phyloP scores from a whole-genome alignment of 2,329 filamentous ascomycete genomes.

The Leptographium radiaticola region DNA sequence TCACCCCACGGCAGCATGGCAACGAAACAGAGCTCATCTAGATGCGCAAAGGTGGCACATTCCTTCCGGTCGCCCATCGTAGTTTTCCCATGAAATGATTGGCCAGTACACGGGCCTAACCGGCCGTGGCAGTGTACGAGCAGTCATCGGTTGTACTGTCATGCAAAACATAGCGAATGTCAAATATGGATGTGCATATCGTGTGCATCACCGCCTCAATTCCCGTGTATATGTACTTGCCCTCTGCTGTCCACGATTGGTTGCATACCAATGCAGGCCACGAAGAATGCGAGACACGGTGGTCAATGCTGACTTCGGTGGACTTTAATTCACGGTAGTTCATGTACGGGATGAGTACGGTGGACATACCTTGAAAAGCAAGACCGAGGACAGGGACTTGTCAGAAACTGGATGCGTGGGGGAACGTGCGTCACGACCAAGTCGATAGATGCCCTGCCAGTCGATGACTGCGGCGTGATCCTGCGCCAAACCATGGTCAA shows the following conservation, averaged over 20 bases:
- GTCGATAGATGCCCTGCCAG: no score
- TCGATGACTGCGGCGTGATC: neutral
- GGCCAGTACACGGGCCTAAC: neutral
- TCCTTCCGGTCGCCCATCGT: conserved; percentile 22
- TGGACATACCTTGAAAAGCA: no score
- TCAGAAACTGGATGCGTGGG: no score
- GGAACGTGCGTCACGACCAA: no score
- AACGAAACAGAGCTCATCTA: conserved; percentile 22
- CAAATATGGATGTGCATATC: conserved; percentile 25
- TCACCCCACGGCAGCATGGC: conserved; percentile 26
- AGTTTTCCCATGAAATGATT: conserved; percentile 10
- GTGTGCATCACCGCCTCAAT: conserved; percentile 23
- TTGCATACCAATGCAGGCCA: conserved; percentile 14
- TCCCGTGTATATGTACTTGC: conserved; percentile 31
- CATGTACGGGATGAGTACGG: no score
- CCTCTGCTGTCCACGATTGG: conserved; percentile 24
- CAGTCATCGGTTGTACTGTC: neutral
- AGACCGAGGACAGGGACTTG: no score
- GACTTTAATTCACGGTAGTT: no score
- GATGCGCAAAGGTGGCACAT: conserved; percentile 18
- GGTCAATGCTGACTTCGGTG: no score
- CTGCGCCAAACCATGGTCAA: conserved; percentile 26
- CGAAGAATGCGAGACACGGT: conserved; percentile 11
- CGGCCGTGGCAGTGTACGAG: no score
- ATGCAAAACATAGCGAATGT: conserved; percentile 14